Evolutionary conservation across 2,329 filamentous ascomycete species (phyloP).

Genomic region (Metarhizium sp.): DNA sequence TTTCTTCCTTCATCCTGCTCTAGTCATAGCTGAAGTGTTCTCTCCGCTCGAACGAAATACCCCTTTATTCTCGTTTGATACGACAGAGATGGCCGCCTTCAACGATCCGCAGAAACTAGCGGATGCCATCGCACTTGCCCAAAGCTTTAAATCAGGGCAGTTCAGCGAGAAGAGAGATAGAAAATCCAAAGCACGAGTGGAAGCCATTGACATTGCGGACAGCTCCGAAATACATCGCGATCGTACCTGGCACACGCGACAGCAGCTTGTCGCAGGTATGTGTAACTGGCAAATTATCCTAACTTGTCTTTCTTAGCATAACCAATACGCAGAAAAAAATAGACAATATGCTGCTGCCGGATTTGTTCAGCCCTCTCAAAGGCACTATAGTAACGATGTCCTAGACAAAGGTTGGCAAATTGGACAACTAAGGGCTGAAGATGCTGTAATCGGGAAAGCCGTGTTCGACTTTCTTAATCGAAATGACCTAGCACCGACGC

Average conservation of each 20-base stretch:
- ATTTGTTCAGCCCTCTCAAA: conserved; percentile 1
- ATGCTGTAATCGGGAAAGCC: not conserved
- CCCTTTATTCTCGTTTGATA: not conserved
- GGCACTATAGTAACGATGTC: not conserved
- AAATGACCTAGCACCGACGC: not conserved
- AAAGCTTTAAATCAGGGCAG: conserved; percentile 14
- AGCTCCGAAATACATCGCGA: not conserved
- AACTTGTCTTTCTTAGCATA: not conserved
- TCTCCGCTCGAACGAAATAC: not conserved
- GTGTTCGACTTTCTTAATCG: conserved; percentile 4
- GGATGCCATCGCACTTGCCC: conserved; percentile 17
- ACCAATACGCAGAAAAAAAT: not conserved
- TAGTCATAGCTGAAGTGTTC: not conserved
- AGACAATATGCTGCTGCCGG: not conserved
- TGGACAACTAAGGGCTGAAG: not conserved
- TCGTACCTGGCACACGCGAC: not conserved
- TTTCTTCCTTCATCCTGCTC: not conserved
- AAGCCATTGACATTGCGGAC: not conserved
- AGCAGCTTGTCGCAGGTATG: not conserved
- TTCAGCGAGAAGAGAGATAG: not conserved
- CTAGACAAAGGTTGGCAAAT: conserved; percentile 3
- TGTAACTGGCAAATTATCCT: not conserved
- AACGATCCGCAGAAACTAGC: conserved; percentile 16
- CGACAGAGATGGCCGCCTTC: conserved; percentile 12
- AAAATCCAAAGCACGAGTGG: not conserved